Conservation (phyloP, 2,329 filamentous ascomycete genomes). For the Penicillium sp. region DNA sequence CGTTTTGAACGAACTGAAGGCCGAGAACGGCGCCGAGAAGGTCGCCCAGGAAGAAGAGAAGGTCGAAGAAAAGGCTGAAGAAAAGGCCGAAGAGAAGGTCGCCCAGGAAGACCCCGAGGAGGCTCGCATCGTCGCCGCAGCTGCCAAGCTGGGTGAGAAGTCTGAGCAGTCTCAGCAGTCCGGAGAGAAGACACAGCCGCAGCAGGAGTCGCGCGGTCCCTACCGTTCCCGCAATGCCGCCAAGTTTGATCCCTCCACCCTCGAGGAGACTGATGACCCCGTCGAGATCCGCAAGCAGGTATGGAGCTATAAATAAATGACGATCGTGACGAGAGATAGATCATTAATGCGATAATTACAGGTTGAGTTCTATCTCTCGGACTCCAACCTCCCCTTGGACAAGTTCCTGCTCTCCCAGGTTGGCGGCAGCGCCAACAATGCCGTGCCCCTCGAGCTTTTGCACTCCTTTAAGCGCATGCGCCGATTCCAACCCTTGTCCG, state of each 20-base stretch:
- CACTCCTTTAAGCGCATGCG: slow-evolving; percentile 94
- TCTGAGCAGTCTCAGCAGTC: slow-evolving; percentile 34
- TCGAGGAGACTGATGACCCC: slow-evolving; percentile 73
- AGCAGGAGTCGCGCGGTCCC: slow-evolving; percentile 26
- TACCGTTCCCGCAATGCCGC: slow-evolving; percentile 52
- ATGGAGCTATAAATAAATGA: slow-evolving; percentile 23
- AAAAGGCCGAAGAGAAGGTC: slow-evolving; percentile 22
- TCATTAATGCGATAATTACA: slow-evolving; percentile 38
- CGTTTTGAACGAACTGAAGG: slow-evolving; percentile 47
- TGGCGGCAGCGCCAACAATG: slow-evolving; percentile 70
- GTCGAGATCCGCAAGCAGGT: slow-evolving; percentile 81
- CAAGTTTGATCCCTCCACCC: slow-evolving; percentile 69
- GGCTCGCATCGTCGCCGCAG: slow-evolving; percentile 39
- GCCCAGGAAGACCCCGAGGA: slow-evolving; percentile 34
- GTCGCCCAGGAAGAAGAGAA: slow-evolving; percentile 32
- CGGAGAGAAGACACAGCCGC: slow-evolving; percentile 31
- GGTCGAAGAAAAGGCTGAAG: slow-evolving; percentile 23
- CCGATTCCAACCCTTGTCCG: slow-evolving; percentile 83
- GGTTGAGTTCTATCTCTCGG: slow-evolving; percentile 96
- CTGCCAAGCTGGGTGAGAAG: slow-evolving; percentile 39
- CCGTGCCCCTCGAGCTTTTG: slow-evolving; percentile 75
- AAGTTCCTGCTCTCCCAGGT: slow-evolving; percentile 80
- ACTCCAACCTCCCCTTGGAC: slow-evolving; percentile 85
- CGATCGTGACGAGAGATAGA: not conserved
- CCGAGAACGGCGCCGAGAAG: slow-evolving; percentile 24